Evolutionary conservation across 129 eudicot genomes (phyloP).

Genomic region (Flaveria sonorensis): DNA sequence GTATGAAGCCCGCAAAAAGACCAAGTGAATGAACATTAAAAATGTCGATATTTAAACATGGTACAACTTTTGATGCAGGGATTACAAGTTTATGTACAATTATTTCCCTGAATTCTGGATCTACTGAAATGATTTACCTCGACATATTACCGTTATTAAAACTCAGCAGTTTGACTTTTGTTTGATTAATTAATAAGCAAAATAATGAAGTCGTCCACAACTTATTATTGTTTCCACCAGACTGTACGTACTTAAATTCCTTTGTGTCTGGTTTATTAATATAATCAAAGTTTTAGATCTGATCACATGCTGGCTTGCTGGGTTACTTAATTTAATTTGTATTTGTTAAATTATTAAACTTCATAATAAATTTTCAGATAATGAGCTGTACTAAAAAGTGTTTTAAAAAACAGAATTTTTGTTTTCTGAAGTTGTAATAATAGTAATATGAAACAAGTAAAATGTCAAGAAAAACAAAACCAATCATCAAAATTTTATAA

Average conservation of each 20-base stretch:
- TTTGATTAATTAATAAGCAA: slow-evolving; percentile 30
- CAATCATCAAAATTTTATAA: too few species aligned
- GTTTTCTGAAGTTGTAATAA: too few species aligned
- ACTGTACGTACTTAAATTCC: slow-evolving; percentile 27
- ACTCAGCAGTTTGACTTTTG: slow-evolving; percentile 27
- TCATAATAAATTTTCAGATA: background rate
- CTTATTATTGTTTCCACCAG: slow-evolving; percentile 33
- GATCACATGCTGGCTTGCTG: slow-evolving; percentile 34
- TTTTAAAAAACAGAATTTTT: background rate
- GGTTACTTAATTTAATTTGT: background rate
- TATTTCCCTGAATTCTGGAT: slow-evolving; percentile 1
- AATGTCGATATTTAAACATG: background rate
- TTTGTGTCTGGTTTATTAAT: slow-evolving; percentile 26
- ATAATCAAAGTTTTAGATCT: slow-evolving; percentile 35
- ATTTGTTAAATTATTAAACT: background rate
- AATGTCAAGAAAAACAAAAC: too few species aligned
- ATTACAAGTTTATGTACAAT: slow-evolving; percentile 23
- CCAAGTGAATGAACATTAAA: slow-evolving; percentile 41
- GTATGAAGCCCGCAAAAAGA: slow-evolving; percentile 71
- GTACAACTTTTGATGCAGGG: slow-evolving; percentile 20
- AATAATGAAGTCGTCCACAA: slow-evolving; percentile 30
- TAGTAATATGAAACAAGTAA: too few species aligned
- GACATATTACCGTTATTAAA: slow-evolving; percentile 7
- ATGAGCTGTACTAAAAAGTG: background rate
- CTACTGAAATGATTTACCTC: background rate